phyloP scores from a whole-genome alignment of 2,329 filamentous ascomycete genomes.

The Penicillium sp. region DNA sequence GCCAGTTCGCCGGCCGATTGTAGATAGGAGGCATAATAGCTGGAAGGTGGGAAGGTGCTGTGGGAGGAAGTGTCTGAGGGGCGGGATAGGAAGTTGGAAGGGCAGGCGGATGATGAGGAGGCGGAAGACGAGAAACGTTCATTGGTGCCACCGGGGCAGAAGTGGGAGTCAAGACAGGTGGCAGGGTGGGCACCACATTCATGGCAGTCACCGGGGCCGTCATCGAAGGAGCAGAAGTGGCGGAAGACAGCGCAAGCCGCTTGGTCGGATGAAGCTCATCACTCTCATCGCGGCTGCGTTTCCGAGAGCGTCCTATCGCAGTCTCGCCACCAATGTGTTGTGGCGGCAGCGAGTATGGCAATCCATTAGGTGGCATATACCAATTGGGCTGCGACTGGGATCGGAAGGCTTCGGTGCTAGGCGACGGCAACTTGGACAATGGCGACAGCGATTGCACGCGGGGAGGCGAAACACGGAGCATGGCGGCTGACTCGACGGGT shows the following conservation, averaged over 20 bases:
- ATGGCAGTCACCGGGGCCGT: constrained; percentile 29
- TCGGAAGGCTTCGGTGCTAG: constrained; percentile 32
- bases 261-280: constrained; percentile 59
- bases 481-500: constrained; percentile 39
- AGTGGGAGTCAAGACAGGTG: constrained; percentile 36
- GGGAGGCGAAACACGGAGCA: constrained; percentile 36
- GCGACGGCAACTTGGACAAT: constrained; percentile 44
- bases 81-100: constrained; percentile 58
- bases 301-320: constrained; percentile 45
- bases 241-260: constrained; percentile 38
- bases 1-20: constrained; percentile 55
- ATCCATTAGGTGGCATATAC: constrained; percentile 28
- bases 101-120: constrained; percentile 71
- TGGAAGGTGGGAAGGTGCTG: constrained; percentile 57
- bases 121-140: constrained; percentile 59
- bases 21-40: constrained; percentile 78
- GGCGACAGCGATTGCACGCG: constrained; percentile 33
- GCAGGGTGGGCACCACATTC: constrained; percentile 32
- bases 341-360: constrained; percentile 27
- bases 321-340: constrained; percentile 21
- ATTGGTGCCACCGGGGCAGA: constrained; percentile 36
- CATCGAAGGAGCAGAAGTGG: constrained; percentile 25
- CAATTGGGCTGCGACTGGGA: constrained; percentile 28
- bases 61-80: constrained; percentile 38
- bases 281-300: constrained; percentile 60